Conservation (phyloP, 768 basidiomycete genomes). For the Kondoa malvinella region DNA sequence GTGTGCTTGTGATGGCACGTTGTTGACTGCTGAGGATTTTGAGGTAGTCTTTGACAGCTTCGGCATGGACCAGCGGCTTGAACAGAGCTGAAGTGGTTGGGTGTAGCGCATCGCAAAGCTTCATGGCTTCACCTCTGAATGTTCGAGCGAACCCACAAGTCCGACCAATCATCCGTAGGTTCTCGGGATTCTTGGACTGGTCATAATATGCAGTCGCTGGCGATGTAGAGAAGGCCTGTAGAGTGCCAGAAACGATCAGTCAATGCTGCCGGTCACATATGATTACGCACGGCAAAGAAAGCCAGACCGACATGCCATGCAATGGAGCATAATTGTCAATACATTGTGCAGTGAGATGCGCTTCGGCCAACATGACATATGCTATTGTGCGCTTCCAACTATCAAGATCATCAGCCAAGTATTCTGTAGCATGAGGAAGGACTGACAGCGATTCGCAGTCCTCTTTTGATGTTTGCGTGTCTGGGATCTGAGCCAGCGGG, state of each 20-base stretch:
- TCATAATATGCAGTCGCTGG: slow-evolving; percentile 2
- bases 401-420: not conserved
- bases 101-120: too few relatives aligned
- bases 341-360: not conserved
- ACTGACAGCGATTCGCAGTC: not conserved
- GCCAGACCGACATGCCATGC: slow-evolving; percentile 4
- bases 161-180: not conserved
- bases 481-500: not conserved
- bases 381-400: not conserved
- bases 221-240: not conserved
- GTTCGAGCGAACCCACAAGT: too few relatives aligned
- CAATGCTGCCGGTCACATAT: not conserved
- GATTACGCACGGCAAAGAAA: not conserved
- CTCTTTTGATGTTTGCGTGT: not conserved
- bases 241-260: not conserved
- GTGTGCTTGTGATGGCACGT: too few relatives aligned
- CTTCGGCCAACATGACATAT: not conserved
- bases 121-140: too few relatives aligned
- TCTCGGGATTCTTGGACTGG: slow-evolving; percentile 5
- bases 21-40: too few relatives aligned
- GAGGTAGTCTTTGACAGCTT: too few relatives aligned
- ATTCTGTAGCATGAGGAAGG: not conserved
- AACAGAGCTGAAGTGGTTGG: too few relatives aligned
- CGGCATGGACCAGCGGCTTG: too few relatives aligned
- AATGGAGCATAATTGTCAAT: not conserved